Evolutionary conservation across 495 filamentous ascomycete species (phyloP), one percentile per base, ranked within the genome.

Genomic region (Hypoxylon crocopeplum): DNA sequence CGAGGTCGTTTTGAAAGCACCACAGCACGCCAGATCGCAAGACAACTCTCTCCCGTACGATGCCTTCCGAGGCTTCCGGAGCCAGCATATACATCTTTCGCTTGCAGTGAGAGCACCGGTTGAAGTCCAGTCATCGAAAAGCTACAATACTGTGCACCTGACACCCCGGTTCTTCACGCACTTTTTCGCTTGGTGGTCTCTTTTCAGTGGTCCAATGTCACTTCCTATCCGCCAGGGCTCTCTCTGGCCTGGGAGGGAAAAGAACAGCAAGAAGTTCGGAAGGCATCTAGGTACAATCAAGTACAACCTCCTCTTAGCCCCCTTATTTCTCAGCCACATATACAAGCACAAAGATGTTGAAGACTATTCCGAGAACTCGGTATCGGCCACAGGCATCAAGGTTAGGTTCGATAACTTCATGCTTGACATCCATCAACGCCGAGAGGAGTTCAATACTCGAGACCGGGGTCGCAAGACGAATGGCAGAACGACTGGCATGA

Each of bases 281-380:
- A 86, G 95, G 40, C 94, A 98, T 75, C 77, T 98, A 48, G 93
- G 92, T 6, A 98, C 95, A 7, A 91, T 98, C 76, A 98, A 98
- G 76, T 98, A 98, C 74, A 97, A 92, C 60, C 73, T 98, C 33
- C 83, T 97, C 5, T 78, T 98, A 11, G 94, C 95, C 1, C 94
- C 94, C 1, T 77, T 98, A 4, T 98, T 94, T 67, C 84, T 98
- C 41, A 93, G 92, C 52, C 94, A 98, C 55, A 90, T 98, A 32
- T 98, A 98, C 78, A 98, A 97, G 72, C 95, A 98, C 75, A 96
- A 97, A 65, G 95, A 98, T 66, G 86, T 84, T 2, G 93, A 96
- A 69, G 92, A 97, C 42, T 89, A 88, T 68, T 79, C 82, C 1
- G 88, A 93, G 57, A 86, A 88, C 63, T 79, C 85, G 3, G 90